A percentile compares a stretch with the other conserved stretches of the same genome.
Evolutionary conservation across 805 yeast genomes (phyloP).

Genomic region (Brettanomyces anomalus): DNA sequence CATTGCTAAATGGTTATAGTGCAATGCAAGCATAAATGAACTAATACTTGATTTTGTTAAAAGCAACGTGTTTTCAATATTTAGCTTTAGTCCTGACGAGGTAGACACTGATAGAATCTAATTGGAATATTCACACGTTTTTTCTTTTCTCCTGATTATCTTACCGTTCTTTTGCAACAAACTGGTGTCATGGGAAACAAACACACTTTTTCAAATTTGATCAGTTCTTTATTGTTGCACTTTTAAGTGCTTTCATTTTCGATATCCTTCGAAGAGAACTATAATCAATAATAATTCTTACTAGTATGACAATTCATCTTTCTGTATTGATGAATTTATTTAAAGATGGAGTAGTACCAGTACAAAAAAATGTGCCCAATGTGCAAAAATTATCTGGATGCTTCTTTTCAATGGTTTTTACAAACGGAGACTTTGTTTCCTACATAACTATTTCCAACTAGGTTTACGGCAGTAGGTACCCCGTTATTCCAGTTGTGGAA

Average conservation of each 20-base stretch:
- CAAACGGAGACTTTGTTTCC: conserved; percentile 35
- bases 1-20: no score
- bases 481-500: conserved; percentile 8
- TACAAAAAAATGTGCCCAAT: conserved; percentile 19
- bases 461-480: conserved; percentile 14
- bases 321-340: conserved; percentile 15
- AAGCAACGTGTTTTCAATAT: no score
- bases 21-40: no score
- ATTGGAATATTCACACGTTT: no score
- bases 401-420: conserved; percentile 36
- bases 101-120: no score
- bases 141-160: conserved; percentile 26
- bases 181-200: conserved; percentile 12
- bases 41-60: no score
- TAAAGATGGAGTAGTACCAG: conserved; percentile 5
- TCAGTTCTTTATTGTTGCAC: conserved; percentile 12
- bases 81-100: no score
- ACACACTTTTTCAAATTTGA: conserved; percentile 13
- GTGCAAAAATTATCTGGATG: conserved; percentile 33
- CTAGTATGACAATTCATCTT: conserved; percentile 14
- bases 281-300: conserved; percentile 8
- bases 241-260: conserved; percentile 12
- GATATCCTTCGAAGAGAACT: conserved; percentile 14
- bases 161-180: conserved; percentile 24
- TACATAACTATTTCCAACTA: conserved; percentile 32